phyloP scores from a whole-genome alignment of 805 yeast species.

The Yarrowia sp. region DNA sequence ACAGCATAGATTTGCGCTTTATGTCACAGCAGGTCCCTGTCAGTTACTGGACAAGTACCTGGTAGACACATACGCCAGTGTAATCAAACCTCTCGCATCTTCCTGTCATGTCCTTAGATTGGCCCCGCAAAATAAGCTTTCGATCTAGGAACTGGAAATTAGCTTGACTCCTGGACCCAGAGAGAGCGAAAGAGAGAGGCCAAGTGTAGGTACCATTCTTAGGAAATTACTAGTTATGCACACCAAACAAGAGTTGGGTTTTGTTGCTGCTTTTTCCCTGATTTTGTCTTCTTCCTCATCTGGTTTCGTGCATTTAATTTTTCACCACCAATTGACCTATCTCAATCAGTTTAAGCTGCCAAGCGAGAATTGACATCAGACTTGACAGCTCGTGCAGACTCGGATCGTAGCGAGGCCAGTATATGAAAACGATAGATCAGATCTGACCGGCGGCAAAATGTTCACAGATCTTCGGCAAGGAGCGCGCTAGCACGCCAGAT shows the following conservation, averaged over 20 bases:
- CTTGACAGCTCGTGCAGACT: too few species aligned
- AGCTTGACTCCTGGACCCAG: neutral
- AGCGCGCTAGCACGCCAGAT: neutral
- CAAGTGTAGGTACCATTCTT: neutral
- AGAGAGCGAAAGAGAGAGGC: neutral
- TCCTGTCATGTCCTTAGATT: neutral
- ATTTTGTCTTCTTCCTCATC: neutral
- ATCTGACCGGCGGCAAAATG: too few species aligned
- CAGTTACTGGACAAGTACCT: neutral
- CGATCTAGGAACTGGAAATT: conserved; percentile 25
- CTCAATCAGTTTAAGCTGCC: neutral
- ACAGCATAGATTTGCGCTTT: too few species aligned
- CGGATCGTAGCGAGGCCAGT: too few species aligned
- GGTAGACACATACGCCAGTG: too few species aligned
- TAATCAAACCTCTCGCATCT: neutral
- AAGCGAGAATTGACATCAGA: too few species aligned
- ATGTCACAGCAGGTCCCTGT: too few species aligned
- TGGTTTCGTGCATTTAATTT: neutral
- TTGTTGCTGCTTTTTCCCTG: neutral
- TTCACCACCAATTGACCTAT: neutral
- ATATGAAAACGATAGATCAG: too few species aligned
- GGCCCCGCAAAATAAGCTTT: conserved; percentile 23
- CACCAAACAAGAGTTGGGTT: neutral
- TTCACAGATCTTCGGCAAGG: too few species aligned
- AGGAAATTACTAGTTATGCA: conserved; percentile 15